These are phyloP conservation scores for Talaromyces sp. DNA, from an alignment of 2,329 filamentous ascomycete species.

Conservation along the genomic window DNA sequence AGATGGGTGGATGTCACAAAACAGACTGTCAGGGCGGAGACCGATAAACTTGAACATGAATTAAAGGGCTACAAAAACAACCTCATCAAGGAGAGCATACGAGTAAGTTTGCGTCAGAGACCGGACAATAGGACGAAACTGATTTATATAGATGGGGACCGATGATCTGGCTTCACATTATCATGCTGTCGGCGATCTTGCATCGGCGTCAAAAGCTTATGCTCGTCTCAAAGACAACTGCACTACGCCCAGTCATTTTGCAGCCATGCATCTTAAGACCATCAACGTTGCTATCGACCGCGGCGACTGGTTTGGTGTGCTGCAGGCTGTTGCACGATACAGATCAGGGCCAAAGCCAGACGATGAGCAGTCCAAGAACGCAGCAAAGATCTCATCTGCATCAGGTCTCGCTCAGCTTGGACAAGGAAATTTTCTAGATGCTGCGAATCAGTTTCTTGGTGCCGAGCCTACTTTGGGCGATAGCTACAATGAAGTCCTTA, in stretches of 20 bases:
- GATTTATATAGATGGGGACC: constrained; percentile 71
- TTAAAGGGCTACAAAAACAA: constrained; percentile 95
- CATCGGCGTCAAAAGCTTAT: constrained; percentile 72
- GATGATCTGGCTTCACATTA: constrained; percentile 86
- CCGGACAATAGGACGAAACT: neutral
- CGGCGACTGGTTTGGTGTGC: constrained; percentile 70
- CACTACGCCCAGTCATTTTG: constrained; percentile 75
- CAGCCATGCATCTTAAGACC: constrained; percentile 76
- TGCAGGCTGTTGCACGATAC: constrained; percentile 58
- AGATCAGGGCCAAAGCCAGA: constrained; percentile 52
- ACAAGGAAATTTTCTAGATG: constrained; percentile 57
- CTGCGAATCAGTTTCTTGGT: constrained; percentile 68
- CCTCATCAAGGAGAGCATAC: constrained; percentile 92
- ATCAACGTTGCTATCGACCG: constrained; percentile 73
- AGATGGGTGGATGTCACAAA: constrained; percentile 72
- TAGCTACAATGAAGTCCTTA: constrained; percentile 68
- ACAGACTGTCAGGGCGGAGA: constrained; percentile 65
- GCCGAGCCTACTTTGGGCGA: constrained; percentile 57
- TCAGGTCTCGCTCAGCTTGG: constrained; percentile 62
- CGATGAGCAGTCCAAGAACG: constrained; percentile 56
- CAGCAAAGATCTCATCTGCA: constrained; percentile 63
- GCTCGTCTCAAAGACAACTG: constrained; percentile 86
- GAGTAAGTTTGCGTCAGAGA: constrained; percentile 53
- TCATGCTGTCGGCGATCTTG: constrained; percentile 71
- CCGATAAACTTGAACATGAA: constrained; percentile 74